These are phyloP conservation scores for Dothiorella sarmentorum DNA, from an alignment of 2,329 filamentous ascomycete species.

Conservation along the genomic window DNA sequence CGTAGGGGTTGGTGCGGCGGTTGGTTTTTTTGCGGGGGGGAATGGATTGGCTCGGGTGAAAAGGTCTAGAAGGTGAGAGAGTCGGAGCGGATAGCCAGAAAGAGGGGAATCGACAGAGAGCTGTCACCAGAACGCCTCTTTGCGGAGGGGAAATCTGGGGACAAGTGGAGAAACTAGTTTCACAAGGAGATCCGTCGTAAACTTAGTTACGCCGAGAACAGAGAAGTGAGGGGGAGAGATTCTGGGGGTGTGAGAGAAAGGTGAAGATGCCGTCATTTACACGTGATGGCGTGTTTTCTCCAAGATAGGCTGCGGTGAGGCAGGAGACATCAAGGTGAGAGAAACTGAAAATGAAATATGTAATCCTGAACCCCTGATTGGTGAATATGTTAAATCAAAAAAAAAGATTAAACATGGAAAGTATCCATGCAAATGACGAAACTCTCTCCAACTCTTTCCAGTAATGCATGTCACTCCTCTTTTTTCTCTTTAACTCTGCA, in stretches of 20 bases:
- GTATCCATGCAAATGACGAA: not conserved
- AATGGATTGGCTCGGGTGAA: too few relatives aligned
- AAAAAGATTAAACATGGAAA: not conserved
- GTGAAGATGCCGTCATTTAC: not conserved
- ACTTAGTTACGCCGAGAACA: not conserved
- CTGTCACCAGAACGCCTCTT: too few relatives aligned
- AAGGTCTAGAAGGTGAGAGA: too few relatives aligned
- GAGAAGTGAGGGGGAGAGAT: not conserved
- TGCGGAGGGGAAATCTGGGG: not conserved
- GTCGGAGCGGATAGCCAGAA: too few relatives aligned
- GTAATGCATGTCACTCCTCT: not conserved
- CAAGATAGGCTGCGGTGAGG: not conserved
- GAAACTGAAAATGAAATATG: not conserved
- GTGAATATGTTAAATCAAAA: not conserved
- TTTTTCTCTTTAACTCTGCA: not conserved
- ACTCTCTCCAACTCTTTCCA: too few relatives aligned
- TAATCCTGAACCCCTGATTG: not conserved
- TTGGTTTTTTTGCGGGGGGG: too few relatives aligned
- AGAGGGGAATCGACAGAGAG: too few relatives aligned
- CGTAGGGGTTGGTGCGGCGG: not conserved
- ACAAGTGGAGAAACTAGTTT: not conserved
- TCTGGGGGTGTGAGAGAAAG: not conserved
- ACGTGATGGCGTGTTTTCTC: not conserved
- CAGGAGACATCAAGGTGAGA: constrained; percentile 1
- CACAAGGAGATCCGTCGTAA: not conserved